These are phyloP conservation scores for Cercospora sojina DNA, from an alignment of 2,329 filamentous ascomycete species.

Conservation along the genomic window DNA sequence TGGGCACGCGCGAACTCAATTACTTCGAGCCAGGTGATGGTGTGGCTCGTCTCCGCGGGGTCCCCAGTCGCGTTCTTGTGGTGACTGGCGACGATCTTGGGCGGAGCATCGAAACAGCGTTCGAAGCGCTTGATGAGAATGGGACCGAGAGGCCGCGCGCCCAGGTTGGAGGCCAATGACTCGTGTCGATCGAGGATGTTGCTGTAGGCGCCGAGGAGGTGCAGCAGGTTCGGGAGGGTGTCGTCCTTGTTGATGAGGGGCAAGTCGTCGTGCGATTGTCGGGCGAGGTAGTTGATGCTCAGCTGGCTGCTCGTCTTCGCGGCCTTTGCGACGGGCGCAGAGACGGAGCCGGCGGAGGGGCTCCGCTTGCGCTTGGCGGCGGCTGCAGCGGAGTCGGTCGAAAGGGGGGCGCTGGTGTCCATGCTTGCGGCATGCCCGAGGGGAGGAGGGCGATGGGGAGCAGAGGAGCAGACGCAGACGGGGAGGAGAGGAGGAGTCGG, in stretches of 20 bases:
- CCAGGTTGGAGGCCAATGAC: slow-evolving; percentile 80
- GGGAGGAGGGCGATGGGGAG: neutral
- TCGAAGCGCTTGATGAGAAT: slow-evolving; percentile 85
- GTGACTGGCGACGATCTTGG: slow-evolving; percentile 63
- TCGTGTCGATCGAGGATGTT: slow-evolving; percentile 81
- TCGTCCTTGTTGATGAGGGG: slow-evolving; percentile 65
- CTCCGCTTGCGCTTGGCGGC: slow-evolving; percentile 50
- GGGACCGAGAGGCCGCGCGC: slow-evolving; percentile 77
- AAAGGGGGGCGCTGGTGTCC: slow-evolving; percentile 12
- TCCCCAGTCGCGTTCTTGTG: slow-evolving; percentile 40
- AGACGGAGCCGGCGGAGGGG: slow-evolving; percentile 37
- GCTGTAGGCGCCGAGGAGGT: slow-evolving; percentile 76
- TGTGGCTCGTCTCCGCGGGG: slow-evolving; percentile 40
- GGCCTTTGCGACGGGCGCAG: slow-evolving; percentile 25
- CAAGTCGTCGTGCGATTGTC: slow-evolving; percentile 61
- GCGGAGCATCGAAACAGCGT: slow-evolving; percentile 78
- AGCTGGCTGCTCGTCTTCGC: slow-evolving; percentile 59
- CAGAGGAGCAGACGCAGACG: neutral
- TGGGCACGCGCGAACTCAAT: slow-evolving; percentile 80
- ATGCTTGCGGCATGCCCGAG: slow-evolving; percentile 8
- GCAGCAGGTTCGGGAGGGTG: slow-evolving; percentile 70
- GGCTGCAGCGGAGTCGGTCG: slow-evolving; percentile 30
- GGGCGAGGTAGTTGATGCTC: slow-evolving; percentile 67
- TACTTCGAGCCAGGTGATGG: slow-evolving; percentile 78
- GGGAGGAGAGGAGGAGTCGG: slow-evolving; percentile 5